Evolutionary conservation across 768 basidiomycete genomes (phyloP).

Genomic region (Punctularia strigosozonata): DNA sequence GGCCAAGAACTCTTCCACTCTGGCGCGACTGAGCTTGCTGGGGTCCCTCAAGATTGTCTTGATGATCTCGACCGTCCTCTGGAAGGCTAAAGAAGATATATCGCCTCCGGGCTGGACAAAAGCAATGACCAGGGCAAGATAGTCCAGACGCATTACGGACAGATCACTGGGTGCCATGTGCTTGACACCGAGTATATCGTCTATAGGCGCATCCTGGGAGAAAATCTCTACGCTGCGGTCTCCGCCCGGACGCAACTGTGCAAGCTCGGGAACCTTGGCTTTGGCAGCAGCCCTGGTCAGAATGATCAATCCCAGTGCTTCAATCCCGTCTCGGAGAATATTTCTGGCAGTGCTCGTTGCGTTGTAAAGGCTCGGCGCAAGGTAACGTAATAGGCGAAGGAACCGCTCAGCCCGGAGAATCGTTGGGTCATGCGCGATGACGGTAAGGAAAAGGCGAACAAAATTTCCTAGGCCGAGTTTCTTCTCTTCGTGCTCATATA

Average conservation of each 20-base stretch:
- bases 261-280: slow-evolving; percentile 27
- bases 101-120: slow-evolving; percentile 40
- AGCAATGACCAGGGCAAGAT: slow-evolving; percentile 38
- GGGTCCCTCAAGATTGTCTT: slow-evolving; percentile 46
- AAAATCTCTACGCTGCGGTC: slow-evolving; percentile 10
- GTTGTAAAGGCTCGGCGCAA: slow-evolving; percentile 47
- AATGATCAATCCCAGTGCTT: slow-evolving; percentile 47
- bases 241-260: slow-evolving; percentile 17
- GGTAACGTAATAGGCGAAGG: slow-evolving; percentile 44
- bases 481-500: slow-evolving; percentile 49
- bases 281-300: slow-evolving; percentile 34
- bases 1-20: slow-evolving; percentile 39
- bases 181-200: slow-evolving; percentile 26
- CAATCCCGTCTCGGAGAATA: slow-evolving; percentile 54
- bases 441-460: slow-evolving; percentile 62
- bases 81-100: slow-evolving; percentile 25
- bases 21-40: slow-evolving; percentile 22
- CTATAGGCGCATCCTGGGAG: slow-evolving; percentile 16
- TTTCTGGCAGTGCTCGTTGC: slow-evolving; percentile 38
- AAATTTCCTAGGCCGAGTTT: slow-evolving; percentile 52
- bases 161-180: slow-evolving; percentile 42
- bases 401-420: slow-evolving; percentile 62
- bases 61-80: slow-evolving; percentile 41
- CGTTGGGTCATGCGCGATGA: slow-evolving; percentile 65
- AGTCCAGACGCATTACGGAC: slow-evolving; percentile 51